Evolutionary conservation across 257 asterid genomes (phyloP), one percentile per base, ranked within the genome.

Genomic region (Solanum neorickii): DNA sequence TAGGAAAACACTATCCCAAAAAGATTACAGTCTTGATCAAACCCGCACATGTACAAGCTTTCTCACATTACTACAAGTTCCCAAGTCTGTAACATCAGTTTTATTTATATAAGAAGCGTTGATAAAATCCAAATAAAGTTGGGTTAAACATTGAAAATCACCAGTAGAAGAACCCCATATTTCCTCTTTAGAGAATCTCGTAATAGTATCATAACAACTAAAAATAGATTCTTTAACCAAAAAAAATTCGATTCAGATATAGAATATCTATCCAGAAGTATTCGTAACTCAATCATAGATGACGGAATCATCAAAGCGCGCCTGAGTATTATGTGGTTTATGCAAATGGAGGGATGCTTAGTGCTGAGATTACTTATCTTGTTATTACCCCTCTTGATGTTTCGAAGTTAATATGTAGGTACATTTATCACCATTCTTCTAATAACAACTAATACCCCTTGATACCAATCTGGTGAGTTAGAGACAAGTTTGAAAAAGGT

Each of bases 321-420:
- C 42, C 69, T 4, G 87, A 87, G 46, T 91, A 88, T 86, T 91
- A 88, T 90, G 92, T 87, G 2, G 76, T 91, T 68, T 90, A 92
- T 86, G 89, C 93, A 16, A 52, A 88, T 68, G 89, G 93, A 27
- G 93, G 92, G 13, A 87, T 85, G 91, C 87, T 89, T 18, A 91
- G 93, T 85, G 90, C 90, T 82, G 92, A 91, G 35, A 83, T 92
- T n/a, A 91, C 89, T 23, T 92, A 91, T 87, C 86, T 89, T 35
- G 91, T 86, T 47, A 88, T 87, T 60, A 91, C 93, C 23, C 91
- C 93, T 74, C 87, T 91, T 85, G 92, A 89, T 89, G 93, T 91
- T n/a, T 91, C 83, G 89, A 91, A 91, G 93, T 89, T 80, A 89
- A 91, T 86, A 91, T 91, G 93, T 91, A 91, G 92, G 93, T 91